phyloP scores from a whole-genome alignment of 768 basidiomycete species.

The Chalciporus pseudorubinellus region DNA sequence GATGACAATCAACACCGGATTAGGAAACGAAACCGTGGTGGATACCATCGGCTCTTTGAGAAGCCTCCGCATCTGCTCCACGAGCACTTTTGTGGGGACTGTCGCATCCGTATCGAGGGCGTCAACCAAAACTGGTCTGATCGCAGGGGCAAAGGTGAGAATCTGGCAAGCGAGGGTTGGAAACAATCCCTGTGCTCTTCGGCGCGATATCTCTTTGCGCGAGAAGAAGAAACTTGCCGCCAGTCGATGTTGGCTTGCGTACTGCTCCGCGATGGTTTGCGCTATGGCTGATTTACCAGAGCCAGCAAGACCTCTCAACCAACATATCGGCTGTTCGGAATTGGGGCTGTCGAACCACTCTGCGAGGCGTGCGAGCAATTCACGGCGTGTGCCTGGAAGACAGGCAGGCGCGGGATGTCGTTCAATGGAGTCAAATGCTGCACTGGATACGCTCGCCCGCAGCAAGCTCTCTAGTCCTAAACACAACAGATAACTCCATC shows the following conservation, averaged over 20 bases:
- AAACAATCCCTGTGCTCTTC: slow-evolving; percentile 24
- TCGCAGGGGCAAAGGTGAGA: slow-evolving; percentile 13
- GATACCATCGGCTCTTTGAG: slow-evolving; percentile 19
- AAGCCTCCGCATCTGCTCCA: slow-evolving; percentile 24
- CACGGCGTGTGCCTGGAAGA: slow-evolving; percentile 20
- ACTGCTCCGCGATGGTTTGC: slow-evolving; percentile 29
- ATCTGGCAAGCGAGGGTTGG: slow-evolving; percentile 34
- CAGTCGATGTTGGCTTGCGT: slow-evolving; percentile 16
- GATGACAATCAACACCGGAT: slow-evolving; percentile 21
- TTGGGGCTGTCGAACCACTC: slow-evolving; percentile 15
- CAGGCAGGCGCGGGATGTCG: slow-evolving; percentile 20
- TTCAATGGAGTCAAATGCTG: slow-evolving; percentile 16
- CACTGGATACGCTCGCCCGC: slow-evolving; percentile 12
- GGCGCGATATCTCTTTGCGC: slow-evolving; percentile 20
- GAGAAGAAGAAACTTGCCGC: slow-evolving; percentile 38
- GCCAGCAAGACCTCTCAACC: slow-evolving; percentile 24
- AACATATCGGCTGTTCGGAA: slow-evolving; percentile 11
- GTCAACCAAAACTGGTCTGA: slow-evolving; percentile 14
- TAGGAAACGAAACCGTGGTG: slow-evolving; percentile 5
- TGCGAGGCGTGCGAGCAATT: slow-evolving; percentile 11
- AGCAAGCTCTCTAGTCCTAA: slow-evolving; percentile 16
- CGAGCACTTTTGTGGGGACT: slow-evolving; percentile 22
- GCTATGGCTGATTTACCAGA: slow-evolving; percentile 27
- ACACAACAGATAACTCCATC: background rate
- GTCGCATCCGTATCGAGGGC: slow-evolving; percentile 21